A percentile compares a stretch with the other conserved stretches of the same genome.
Evolutionary conservation across 2,329 filamentous ascomycete genomes (phyloP).

Genomic region (Elsinoe fawcettii): DNA sequence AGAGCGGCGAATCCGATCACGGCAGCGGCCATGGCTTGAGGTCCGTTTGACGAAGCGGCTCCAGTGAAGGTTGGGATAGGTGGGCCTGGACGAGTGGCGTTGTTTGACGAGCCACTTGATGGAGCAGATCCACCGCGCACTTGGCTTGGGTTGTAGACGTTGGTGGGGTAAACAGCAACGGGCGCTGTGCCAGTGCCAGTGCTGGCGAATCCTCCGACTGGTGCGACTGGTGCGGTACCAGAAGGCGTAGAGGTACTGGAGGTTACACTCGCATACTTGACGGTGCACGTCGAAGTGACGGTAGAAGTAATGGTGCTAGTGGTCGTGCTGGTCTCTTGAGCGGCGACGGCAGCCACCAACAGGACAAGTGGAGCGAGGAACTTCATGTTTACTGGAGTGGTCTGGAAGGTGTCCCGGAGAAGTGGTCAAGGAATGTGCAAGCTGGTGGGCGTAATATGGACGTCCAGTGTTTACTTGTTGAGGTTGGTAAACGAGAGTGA

Average conservation of each 20-base stretch:
- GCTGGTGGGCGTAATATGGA: neutral
- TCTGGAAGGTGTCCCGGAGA: slow-evolving; percentile 3
- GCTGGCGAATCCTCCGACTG: neutral
- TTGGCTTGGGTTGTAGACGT: slow-evolving; percentile 7
- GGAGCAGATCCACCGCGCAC: neutral
- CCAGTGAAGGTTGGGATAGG: slow-evolving; percentile 12
- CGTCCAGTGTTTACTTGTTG: slow-evolving; percentile 12
- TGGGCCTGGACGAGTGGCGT: slow-evolving; percentile 1
- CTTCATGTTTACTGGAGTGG: slow-evolving; percentile 15
- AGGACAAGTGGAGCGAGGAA: slow-evolving; percentile 18
- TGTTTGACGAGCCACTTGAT: neutral
- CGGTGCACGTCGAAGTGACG: slow-evolving; percentile 18
- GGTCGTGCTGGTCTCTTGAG: slow-evolving; percentile 10
- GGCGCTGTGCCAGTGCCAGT: neutral
- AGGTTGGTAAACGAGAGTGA: slow-evolving; percentile 6
- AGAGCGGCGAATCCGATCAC: slow-evolving; percentile 11
- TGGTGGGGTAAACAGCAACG: slow-evolving; percentile 10
- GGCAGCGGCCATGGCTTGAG: slow-evolving; percentile 11
- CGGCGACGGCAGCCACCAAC: slow-evolving; percentile 7
- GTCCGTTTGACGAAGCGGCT: slow-evolving; percentile 11
- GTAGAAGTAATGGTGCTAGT: slow-evolving; percentile 16
- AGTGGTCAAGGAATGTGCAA: neutral
- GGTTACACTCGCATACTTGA: slow-evolving; percentile 3
- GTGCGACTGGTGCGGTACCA: slow-evolving; percentile 7
- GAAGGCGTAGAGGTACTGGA: neutral